Conservation (phyloP, 2,329 filamentous ascomycete genomes). For the Sclerotinia sclerotiorum region DNA sequence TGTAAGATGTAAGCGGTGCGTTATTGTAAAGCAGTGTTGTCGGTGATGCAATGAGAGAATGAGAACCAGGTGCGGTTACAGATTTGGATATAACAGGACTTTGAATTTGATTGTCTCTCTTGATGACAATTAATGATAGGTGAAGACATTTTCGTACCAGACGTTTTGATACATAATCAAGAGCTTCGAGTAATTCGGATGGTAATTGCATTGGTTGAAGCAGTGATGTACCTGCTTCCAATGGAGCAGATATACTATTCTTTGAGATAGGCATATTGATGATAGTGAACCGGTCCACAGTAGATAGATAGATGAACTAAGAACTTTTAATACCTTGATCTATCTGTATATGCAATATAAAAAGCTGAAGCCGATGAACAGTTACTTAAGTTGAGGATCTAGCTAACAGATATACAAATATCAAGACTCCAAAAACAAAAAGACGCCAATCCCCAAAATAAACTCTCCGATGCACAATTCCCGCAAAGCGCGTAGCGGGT, state of each 20-base stretch:
- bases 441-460: constrained; percentile 9
- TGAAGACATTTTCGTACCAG: constrained; percentile 56
- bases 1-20: constrained; percentile 19
- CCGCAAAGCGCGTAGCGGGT: constrained; percentile 3
- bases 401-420: constrained; percentile 12
- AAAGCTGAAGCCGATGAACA: constrained; percentile 19
- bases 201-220: constrained; percentile 60
- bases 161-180: constrained; percentile 58
- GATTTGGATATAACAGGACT: constrained; percentile 19
- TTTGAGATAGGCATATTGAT: constrained; percentile 44
- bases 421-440: background rate
- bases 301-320: background rate
- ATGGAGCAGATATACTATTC: constrained; percentile 59
- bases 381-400: background rate
- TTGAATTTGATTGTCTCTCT: constrained; percentile 49
- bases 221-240: constrained; percentile 62
- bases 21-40: constrained; percentile 28
- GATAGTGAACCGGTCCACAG: background rate
- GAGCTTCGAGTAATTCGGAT: constrained; percentile 51
- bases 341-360: background rate
- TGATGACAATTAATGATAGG: constrained; percentile 58
- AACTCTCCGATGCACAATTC: constrained; percentile 15
- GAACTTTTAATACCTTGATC: background rate
- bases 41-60: constrained; percentile 25
- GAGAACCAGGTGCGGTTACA: constrained; percentile 10